These are phyloP conservation scores for Phtheirospermum japonicum DNA, from an alignment of 257 asterid species.

Conservation along the genomic window DNA sequence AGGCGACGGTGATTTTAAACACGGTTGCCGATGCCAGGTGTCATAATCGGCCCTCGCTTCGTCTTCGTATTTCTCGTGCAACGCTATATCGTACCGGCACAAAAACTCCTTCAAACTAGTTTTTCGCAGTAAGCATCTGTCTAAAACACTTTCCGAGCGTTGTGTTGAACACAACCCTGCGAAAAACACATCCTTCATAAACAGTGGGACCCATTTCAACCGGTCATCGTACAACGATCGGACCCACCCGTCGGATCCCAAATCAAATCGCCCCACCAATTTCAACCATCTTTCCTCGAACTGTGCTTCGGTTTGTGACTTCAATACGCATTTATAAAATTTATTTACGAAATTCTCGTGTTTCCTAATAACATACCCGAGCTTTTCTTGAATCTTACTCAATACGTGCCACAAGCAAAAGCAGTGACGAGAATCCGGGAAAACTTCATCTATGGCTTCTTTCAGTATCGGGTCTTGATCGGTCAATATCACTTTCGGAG, in stretches of 20 bases:
- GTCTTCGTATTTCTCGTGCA: constrained; percentile 45
- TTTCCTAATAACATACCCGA: constrained; percentile 37
- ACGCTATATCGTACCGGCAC: constrained; percentile 32
- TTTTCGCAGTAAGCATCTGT: constrained; percentile 42
- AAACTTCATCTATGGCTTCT: constrained; percentile 45
- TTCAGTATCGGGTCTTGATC: constrained; percentile 44
- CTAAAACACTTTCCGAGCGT: constrained; percentile 36
- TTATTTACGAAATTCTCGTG: constrained; percentile 35
- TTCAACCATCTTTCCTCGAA: constrained; percentile 50
- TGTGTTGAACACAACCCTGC: constrained; percentile 45
- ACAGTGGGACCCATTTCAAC: constrained; percentile 43
- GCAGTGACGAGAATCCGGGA: constrained; percentile 48
- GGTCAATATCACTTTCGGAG: constrained; percentile 53
- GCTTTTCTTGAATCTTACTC: constrained; percentile 46
- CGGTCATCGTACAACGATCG: constrained; percentile 47
- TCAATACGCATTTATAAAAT: constrained; percentile 46
- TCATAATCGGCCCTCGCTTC: constrained; percentile 50
- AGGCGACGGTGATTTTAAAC: constrained; percentile 52
- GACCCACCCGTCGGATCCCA: constrained; percentile 44
- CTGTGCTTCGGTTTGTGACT: constrained; percentile 43
- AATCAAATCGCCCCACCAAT: constrained; percentile 39
- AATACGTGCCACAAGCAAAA: constrained; percentile 51
- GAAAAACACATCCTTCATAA: constrained; percentile 39
- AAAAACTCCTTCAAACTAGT: constrained; percentile 41
- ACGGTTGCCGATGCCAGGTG: constrained; percentile 39